These are phyloP conservation scores for Aurinia saxatilis DNA, from an alignment of 345 rosid genomes.

Conservation along the genomic window DNA sequence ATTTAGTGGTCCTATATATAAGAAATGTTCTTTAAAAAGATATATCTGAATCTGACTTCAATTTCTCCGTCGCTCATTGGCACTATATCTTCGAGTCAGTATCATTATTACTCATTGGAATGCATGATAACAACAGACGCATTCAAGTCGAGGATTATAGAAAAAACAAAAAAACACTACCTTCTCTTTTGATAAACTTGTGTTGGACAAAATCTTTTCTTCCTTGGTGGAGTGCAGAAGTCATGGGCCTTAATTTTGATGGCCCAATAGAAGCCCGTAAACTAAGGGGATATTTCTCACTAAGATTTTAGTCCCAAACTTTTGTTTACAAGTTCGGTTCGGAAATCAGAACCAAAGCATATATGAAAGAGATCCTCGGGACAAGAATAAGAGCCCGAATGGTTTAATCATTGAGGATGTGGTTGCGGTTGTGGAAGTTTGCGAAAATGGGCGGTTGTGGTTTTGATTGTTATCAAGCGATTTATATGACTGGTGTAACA, in stretches of 20 bases:
- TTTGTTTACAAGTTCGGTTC: too few relatives aligned
- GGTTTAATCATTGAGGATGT: too few relatives aligned
- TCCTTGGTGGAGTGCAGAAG: not conserved
- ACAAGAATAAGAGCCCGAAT: too few relatives aligned
- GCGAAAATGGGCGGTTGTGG: too few relatives aligned
- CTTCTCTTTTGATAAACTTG: not conserved
- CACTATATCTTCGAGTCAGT: not conserved
- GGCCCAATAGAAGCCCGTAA: not conserved
- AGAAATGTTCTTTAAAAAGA: not conserved
- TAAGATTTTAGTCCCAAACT: too few relatives aligned
- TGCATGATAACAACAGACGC: not conserved
- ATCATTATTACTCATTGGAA: not conserved
- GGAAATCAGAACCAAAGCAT: too few relatives aligned
- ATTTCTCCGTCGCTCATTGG: not conserved
- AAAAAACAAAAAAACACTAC: too few relatives aligned
- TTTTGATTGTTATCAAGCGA: too few relatives aligned
- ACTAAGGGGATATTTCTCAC: too few relatives aligned
- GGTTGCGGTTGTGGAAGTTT: too few relatives aligned
- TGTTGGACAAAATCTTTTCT: not conserved
- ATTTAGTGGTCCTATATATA: not conserved
- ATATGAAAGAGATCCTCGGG: too few relatives aligned
- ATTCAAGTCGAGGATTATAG: not conserved
- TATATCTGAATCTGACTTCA: not conserved
- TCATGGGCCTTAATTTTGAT: not conserved
- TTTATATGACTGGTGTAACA: too few relatives aligned